Base-by-base conservation (phyloP, 208 protist genomes). In the Leishmania tarentolae region DNA sequence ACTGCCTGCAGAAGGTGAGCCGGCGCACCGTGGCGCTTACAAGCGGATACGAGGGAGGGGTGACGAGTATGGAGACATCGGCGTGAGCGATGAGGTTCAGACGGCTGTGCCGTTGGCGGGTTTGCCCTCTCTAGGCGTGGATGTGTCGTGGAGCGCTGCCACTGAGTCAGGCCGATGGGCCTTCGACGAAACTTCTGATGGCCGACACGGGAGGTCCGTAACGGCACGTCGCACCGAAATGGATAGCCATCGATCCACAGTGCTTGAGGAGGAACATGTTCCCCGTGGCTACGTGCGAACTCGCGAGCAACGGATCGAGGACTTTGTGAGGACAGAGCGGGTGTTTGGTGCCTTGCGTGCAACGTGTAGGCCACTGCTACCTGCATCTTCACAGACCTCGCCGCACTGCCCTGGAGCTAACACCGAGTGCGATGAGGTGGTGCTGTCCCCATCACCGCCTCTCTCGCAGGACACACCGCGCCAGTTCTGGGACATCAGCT, bases 401-500 rank as follows among this genome's bases (percentile, higher is more conserved):
- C 40, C 24, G n/a, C 74, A 28, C 53, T 19, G 53, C 40, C 19
- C 7, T 56, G 7, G 37, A 31, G 46, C 4, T 9, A 31, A 31
- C 53, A 46, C 74, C 31, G 53, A 57, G 56, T 11, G 35, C 24
- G 74, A 65, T 68, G 52, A 19, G 13, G 21, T 21, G 19, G 9
- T 19, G 74, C 24, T n/a, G 35, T 42, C 56, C 21, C 76, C 19
- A 21, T 80, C 76, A 24, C 52, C 46, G 15, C 28, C 61, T 65
- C 59, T 71, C 42, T 73, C 76, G n/a, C 82, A 74, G 61, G 42
- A 79, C 68, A 96, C 93, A 15, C 93, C 93, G 11, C 75, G 86
- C 21, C 76, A 88, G 66, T 96, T 91, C 79, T 96, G 93, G 93
- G 91, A 94, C 66, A 94, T 93, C 52, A 74, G 57, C 9, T 95